These are phyloP conservation scores for Chrysanthemum makinoi DNA, from an alignment of 129 eudicot species.

Conservation along the genomic window DNA sequence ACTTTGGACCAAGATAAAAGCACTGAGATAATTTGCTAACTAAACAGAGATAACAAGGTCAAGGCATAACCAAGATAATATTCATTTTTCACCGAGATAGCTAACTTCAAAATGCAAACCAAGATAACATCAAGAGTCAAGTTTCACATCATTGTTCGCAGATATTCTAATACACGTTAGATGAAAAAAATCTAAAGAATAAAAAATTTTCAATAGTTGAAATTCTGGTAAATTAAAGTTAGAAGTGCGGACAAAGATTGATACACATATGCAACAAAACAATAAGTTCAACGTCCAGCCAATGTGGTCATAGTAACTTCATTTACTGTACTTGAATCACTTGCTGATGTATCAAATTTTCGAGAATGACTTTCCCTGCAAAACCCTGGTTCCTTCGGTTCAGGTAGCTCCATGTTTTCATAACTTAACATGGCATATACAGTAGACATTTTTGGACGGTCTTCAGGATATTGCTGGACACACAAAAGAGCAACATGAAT, in stretches of 20 bases:
- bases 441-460: slow-evolving; percentile 47
- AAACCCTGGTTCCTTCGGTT: slow-evolving; percentile 46
- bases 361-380: slow-evolving; percentile 27
- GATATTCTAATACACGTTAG: too few species aligned
- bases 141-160: too few species aligned
- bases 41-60: too few species aligned
- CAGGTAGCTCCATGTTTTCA: slow-evolving; percentile 35
- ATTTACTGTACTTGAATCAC: slow-evolving; percentile 25
- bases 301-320: slow-evolving; percentile 39
- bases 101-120: too few species aligned
- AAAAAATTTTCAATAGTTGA: not conserved
- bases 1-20: too few species aligned
- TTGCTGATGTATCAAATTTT: slow-evolving; percentile 30
- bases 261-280: not conserved
- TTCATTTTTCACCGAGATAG: too few species aligned
- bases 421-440: slow-evolving; percentile 39
- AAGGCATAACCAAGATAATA: too few species aligned
- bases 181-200: too few species aligned
- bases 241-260: slow-evolving; percentile 10
- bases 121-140: too few species aligned
- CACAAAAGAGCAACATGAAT: slow-evolving; percentile 54
- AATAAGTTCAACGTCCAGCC: slow-evolving; percentile 24
- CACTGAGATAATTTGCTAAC: too few species aligned
- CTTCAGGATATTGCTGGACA: slow-evolving; percentile 46
- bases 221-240: slow-evolving; percentile 16